Conservation (phyloP, 192 early-diverging fungal genomes). For the Linnemannia zychae region DNA sequence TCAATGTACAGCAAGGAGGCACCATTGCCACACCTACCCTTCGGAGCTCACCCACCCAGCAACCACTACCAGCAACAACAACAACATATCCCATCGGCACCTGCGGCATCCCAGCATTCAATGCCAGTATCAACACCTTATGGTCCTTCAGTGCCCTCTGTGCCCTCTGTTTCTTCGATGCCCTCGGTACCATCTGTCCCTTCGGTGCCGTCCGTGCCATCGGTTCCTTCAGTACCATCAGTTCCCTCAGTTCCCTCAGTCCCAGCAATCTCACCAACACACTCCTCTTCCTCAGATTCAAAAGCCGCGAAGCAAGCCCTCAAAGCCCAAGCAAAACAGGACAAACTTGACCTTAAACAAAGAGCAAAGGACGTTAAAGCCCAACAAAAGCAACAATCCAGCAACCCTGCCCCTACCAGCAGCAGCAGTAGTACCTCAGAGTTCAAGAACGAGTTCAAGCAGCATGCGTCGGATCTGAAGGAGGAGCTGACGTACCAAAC, state of each 20-base stretch:
- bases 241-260: not conserved
- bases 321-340: not conserved
- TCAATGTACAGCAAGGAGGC: not conserved
- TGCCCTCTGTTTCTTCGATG: no score
- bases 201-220: not conserved
- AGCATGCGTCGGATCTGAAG: slow-evolving; percentile 18
- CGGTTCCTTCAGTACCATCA: not conserved
- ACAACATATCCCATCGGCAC: not conserved
- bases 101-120: not conserved
- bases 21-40: not conserved
- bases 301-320: slow-evolving; percentile 8
- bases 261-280: not conserved
- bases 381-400: not conserved
- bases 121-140: not conserved
- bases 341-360: not conserved
- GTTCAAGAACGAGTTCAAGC: slow-evolving; percentile 11
- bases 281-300: not conserved
- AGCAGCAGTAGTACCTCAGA: not conserved
- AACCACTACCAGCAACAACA: not conserved
- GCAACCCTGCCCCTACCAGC: not conserved
- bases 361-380: not conserved
- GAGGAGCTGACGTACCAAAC: slow-evolving; percentile 13
- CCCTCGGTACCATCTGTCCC: not conserved
- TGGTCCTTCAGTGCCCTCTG: not conserved
- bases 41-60: not conserved